Conservation (phyloP, 1,284 basidiomycete species). For the Microbotryomycetes sp. region DNA sequence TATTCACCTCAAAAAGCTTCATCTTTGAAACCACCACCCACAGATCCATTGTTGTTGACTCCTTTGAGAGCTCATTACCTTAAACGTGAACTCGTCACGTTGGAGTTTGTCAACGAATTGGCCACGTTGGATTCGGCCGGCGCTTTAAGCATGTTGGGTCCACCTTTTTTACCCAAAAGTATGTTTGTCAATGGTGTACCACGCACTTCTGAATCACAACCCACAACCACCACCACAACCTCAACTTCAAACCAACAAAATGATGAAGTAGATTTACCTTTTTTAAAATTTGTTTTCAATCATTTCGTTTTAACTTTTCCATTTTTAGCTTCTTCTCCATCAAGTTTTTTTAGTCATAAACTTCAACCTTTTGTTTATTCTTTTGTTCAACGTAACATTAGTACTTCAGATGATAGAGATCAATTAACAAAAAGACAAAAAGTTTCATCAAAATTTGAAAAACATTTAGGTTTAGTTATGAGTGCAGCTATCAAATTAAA, state of each 20-base stretch:
- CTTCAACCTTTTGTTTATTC: conserved; percentile 84
- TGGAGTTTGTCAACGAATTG: conserved; percentile 74
- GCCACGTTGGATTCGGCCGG: conserved; percentile 60
- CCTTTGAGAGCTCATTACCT: conserved; percentile 88
- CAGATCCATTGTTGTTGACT: conserved; percentile 48
- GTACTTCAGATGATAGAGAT: conserved; percentile 56
- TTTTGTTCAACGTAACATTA: conserved; percentile 68
- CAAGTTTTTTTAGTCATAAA: conserved; percentile 83
- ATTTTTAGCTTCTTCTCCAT: conserved; percentile 72
- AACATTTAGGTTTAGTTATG: conserved; percentile 72
- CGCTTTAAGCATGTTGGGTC: conserved; percentile 75
- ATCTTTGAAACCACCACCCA: conserved; percentile 10
- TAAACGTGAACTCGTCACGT: conserved; percentile 84
- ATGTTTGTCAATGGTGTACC: conserved; percentile 33
- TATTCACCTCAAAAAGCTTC: conserved; percentile 7
- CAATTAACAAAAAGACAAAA: conserved; percentile 56
- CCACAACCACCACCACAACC: conserved; percentile 5
- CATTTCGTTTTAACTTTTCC: conserved; percentile 89
- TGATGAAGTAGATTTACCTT: conserved; percentile 61
- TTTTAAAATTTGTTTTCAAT: conserved; percentile 78
- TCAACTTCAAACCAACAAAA: conserved; percentile 8
- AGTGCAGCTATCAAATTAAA: conserved; percentile 69
- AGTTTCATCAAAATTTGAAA: conserved; percentile 67
- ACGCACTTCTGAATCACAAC: conserved; percentile 10
- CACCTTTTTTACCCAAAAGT: conserved; percentile 61